Base-by-base conservation (phyloP, 371 early-diverging fungal species). In the Sporodiniella umbellata region DNA sequence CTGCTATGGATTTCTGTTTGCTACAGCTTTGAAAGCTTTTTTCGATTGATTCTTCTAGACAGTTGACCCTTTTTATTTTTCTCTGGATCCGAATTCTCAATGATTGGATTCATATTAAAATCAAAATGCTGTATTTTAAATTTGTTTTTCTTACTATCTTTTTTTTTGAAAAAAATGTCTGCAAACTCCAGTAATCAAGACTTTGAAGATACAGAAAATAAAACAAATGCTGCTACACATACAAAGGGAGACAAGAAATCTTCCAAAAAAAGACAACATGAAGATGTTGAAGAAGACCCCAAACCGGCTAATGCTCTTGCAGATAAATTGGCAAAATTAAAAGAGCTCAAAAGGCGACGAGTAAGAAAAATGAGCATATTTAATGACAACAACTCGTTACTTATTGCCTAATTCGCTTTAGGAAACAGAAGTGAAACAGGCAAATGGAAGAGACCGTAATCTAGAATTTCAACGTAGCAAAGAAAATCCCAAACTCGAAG, bases 371-470 rank as follows among this genome's bases (percentile, higher is more conserved):
- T n/a, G 4, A 22, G 10, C 2, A 28, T 31, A 6, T 17, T 2
- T 45, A 25, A 19, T 26, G 7, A 23, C 11, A 38, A 12, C 23
- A n/a, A 44, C 3, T 30, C 4, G 14, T 19, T 42, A 31, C 23
- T 24, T 12, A 8, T 22, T 12, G 8, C 4, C 30, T 40, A 24
- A 25, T 12, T 12, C 18, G 17, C 14, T 28, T 18, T 57, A 71
- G 65, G 70, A 78, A 70, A 80, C 77, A 14, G 81, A 79, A 48
- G 83, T 87, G 0, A 67, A 75, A 22, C 75, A 82, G 59, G 88
- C 81, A 10, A 94, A 93, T 72, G 79, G 86, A 21, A 77, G 83
- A 50, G 93, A 92, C 55, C 80, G 90, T 30, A 83, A 84, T 64
- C 66, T 78, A 18, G 96, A 93, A 54, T 84, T 87, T 62, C 89